A percentile compares a stretch with the other conserved stretches of the same genome.
Conservation (phyloP, 139 green algal species). For the Chara braunii region DNA sequence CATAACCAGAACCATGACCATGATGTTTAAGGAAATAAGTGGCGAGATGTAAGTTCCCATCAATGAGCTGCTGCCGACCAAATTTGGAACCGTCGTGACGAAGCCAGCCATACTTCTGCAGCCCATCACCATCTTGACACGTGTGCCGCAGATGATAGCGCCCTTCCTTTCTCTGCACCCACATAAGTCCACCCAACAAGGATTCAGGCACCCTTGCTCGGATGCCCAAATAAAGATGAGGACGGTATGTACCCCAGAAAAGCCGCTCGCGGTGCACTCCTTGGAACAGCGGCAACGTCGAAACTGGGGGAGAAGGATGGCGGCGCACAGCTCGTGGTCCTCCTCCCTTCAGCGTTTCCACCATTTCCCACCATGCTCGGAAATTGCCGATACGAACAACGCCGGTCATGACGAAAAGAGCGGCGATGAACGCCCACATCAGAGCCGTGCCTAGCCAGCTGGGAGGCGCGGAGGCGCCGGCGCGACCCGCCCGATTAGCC, state of each 20-base stretch:
- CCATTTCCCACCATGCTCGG: no score
- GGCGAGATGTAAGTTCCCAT: neutral
- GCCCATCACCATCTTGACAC: slow-evolving; percentile 49
- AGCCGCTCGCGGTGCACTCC: slow-evolving; percentile 28
- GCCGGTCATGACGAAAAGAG: no score
- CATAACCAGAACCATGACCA: slow-evolving; percentile 25
- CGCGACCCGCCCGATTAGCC: no score
- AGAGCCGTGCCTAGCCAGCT: no score
- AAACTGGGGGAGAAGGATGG: no score
- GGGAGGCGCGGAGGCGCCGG: no score
- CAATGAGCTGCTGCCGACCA: slow-evolving; percentile 44
- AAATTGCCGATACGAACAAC: no score
- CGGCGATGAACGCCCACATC: no score
- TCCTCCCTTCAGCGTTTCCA: no score
- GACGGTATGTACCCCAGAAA: slow-evolving; percentile 85
- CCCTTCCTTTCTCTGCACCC: slow-evolving; percentile 49
- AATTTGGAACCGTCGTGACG: slow-evolving; percentile 72
- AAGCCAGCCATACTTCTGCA: slow-evolving; percentile 36
- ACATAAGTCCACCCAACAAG: slow-evolving; percentile 73
- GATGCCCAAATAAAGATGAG: slow-evolving; percentile 77
- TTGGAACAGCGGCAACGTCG: no score
- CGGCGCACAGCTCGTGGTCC: no score
- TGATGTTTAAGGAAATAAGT: slow-evolving; percentile 11
- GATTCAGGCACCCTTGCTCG: slow-evolving; percentile 46
- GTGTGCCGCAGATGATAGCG: slow-evolving; percentile 52